Evolutionary conservation across 2,329 filamentous ascomycete genomes (phyloP).

Genomic region (Aspergillus chevalieri): DNA sequence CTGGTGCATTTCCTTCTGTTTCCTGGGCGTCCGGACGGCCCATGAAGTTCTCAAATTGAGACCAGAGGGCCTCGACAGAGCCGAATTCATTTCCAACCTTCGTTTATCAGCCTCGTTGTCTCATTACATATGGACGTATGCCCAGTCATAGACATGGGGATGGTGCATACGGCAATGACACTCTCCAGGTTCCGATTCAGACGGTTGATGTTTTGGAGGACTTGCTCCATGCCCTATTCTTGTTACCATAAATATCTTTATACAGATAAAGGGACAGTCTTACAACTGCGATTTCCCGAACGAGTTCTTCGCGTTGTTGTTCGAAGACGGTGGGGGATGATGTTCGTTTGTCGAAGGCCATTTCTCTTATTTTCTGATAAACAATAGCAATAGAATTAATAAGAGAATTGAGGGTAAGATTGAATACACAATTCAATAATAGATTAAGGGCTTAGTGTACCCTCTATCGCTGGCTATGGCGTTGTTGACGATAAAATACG

Average conservation of each 20-base stretch:
- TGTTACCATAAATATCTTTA: background rate
- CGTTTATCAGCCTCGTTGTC: background rate
- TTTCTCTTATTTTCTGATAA: background rate
- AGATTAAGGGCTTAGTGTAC: background rate
- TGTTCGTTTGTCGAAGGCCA: background rate
- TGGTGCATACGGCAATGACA: slow-evolving; percentile 68
- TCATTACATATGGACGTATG: background rate
- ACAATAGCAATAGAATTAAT: too few species aligned
- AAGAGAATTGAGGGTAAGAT: too few species aligned
- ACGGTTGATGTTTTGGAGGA: slow-evolving; percentile 92
- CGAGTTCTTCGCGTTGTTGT: slow-evolving; percentile 37
- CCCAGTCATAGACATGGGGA: background rate
- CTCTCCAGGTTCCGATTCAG: slow-evolving; percentile 88
- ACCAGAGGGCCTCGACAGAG: slow-evolving; percentile 96
- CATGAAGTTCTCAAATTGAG: slow-evolving; percentile 95
- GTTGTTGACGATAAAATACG: too few species aligned
- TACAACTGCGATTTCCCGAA: slow-evolving; percentile 40
- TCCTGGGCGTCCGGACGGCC: slow-evolving; percentile 54
- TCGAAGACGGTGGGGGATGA: slow-evolving; percentile 34
- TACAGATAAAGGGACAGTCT: background rate
- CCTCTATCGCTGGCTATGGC: too few species aligned
- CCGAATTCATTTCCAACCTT: slow-evolving; percentile 93
- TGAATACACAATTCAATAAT: background rate
- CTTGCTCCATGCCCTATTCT: slow-evolving; percentile 68
- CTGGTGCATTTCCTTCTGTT: background rate